These are phyloP conservation scores for Colletotrichum destructivum DNA, from an alignment of 2,329 filamentous ascomycete genomes.

Conservation along the genomic window DNA sequence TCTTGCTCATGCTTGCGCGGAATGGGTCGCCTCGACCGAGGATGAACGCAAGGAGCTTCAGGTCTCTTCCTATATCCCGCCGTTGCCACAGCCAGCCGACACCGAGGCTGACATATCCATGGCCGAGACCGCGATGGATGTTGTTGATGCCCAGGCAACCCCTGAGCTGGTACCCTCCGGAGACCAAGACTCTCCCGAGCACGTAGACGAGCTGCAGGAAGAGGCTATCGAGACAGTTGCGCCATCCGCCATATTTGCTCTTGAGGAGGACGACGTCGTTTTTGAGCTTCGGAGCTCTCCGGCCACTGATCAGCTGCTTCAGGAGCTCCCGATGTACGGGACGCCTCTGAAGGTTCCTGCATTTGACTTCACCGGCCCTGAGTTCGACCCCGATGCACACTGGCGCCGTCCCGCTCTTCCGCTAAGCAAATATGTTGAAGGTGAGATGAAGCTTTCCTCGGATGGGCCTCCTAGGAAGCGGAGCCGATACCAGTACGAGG, in stretches of 20 bases:
- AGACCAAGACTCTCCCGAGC: constrained; percentile 71
- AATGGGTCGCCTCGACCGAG: constrained; percentile 79
- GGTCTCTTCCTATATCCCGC: constrained; percentile 70
- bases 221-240: constrained; percentile 66
- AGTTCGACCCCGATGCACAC: constrained; percentile 76
- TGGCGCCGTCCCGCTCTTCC: constrained; percentile 86
- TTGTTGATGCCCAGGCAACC: constrained; percentile 66
- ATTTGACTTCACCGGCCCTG: constrained; percentile 69
- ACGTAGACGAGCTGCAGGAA: constrained; percentile 59
- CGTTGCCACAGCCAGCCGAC: constrained; percentile 51
- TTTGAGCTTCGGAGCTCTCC: constrained; percentile 84
- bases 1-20: constrained; percentile 85
- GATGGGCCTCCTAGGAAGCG: constrained; percentile 79
- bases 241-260: constrained; percentile 85
- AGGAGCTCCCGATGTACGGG: constrained; percentile 86
- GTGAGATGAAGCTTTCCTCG: constrained; percentile 80
- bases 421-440: constrained; percentile 88
- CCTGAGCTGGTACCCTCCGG: constrained; percentile 78
- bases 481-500: constrained; percentile 87
- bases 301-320: constrained; percentile 81
- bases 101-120: constrained; percentile 54
- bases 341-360: constrained; percentile 73
- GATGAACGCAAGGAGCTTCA: constrained; percentile 79
- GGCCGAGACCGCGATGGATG: constrained; percentile 52
- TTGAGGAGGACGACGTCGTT: constrained; percentile 86